Conservation (phyloP, 805 yeast genomes). For the Suhomyces faveliae region DNA sequence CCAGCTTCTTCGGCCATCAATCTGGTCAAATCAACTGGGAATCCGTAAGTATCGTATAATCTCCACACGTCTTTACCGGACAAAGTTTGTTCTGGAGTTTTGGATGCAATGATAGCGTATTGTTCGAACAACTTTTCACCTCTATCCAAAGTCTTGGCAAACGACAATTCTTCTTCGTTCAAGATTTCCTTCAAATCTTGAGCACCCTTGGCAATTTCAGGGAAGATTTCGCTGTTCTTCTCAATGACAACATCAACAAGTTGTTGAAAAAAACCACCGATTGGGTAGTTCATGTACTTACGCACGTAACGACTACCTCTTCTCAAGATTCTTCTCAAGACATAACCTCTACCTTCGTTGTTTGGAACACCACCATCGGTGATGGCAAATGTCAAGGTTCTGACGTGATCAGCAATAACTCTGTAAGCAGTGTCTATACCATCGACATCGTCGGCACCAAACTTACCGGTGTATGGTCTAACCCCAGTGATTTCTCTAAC, state of each 20-base stretch:
- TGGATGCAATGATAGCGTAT: slow-evolving; percentile 80
- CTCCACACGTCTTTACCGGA: slow-evolving; percentile 98
- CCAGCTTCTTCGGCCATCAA: slow-evolving; percentile 99
- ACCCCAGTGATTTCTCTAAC: slow-evolving; percentile 93
- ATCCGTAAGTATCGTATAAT: slow-evolving; percentile 96
- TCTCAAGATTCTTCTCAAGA: slow-evolving; percentile 91
- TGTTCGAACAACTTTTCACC: slow-evolving; percentile 96
- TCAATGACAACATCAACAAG: slow-evolving; percentile 90
- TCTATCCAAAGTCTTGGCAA: slow-evolving; percentile 92
- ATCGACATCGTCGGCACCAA: slow-evolving; percentile 88
- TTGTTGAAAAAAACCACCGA: slow-evolving; percentile 89
- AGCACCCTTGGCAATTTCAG: slow-evolving; percentile 76
- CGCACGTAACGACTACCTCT: slow-evolving; percentile 97
- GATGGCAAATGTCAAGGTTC: slow-evolving; percentile 93
- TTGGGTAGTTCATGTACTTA: slow-evolving; percentile 93
- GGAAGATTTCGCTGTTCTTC: slow-evolving; percentile 86
- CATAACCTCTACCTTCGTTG: slow-evolving; percentile 99
- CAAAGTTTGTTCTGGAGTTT: slow-evolving; percentile 69
- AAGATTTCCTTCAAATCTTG: slow-evolving; percentile 82
- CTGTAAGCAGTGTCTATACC: slow-evolving; percentile 98
- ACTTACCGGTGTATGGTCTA: slow-evolving; percentile 87
- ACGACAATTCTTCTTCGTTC: slow-evolving; percentile 94
- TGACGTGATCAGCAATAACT: slow-evolving; percentile 96
- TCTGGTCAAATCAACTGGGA: slow-evolving; percentile 97
- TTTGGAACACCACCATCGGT: slow-evolving; percentile 99